A percentile compares a stretch with the other conserved stretches of the same genome.
These are phyloP conservation scores for Ulota crispa DNA, from an alignment of 225 moss, liverwort and hornwort species.

Conservation along the genomic window DNA sequence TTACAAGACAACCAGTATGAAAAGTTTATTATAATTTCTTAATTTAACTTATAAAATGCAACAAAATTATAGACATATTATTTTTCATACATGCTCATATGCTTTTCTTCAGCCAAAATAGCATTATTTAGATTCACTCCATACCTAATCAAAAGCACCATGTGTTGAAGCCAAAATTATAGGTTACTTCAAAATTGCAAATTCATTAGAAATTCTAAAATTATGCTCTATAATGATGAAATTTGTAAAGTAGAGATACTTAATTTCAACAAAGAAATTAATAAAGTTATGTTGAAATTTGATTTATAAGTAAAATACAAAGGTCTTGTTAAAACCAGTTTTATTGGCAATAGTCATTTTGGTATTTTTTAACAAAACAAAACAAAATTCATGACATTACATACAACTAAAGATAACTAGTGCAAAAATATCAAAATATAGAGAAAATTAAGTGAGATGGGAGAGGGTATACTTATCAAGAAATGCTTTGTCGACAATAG, in stretches of 20 bases:
- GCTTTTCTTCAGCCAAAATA: conserved; percentile 87
- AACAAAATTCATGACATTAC: neutral
- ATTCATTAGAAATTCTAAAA: neutral
- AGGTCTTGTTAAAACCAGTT: too few relatives aligned
- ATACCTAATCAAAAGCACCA: conserved; percentile 46
- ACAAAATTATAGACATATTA: neutral
- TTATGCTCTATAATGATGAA: too few relatives aligned
- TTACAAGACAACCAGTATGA: neutral
- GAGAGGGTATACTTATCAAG: conserved; percentile 57
- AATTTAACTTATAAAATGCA: neutral
- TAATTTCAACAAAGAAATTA: too few relatives aligned
- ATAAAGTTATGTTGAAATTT: too few relatives aligned
- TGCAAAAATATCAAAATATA: too few relatives aligned
- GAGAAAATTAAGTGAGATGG: neutral
- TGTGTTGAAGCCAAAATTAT: too few relatives aligned
- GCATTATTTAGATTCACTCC: conserved; percentile 81
- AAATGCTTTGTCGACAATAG: conserved; percentile 72
- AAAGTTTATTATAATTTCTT: neutral
- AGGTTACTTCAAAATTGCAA: neutral
- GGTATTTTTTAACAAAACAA: too few relatives aligned
- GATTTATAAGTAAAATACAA: too few relatives aligned
- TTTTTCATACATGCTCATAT: conserved; percentile 72
- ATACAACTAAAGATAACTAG: neutral
- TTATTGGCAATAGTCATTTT: too few relatives aligned
- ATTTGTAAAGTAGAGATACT: too few relatives aligned